Conservation (phyloP, 768 basidiomycete genomes). For the Dioszegia crocea region DNA sequence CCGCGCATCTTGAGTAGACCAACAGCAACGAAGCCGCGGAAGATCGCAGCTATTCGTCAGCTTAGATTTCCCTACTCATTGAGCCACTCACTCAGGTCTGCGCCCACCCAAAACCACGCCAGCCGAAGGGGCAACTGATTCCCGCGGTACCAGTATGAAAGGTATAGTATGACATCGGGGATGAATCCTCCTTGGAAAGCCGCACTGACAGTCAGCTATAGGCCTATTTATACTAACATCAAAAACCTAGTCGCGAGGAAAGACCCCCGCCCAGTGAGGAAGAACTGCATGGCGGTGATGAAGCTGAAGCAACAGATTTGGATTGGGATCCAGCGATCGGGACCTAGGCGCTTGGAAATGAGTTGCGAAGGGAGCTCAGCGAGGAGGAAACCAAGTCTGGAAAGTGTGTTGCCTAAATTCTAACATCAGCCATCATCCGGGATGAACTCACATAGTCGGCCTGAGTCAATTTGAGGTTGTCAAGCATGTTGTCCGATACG, state of each 20-base stretch:
- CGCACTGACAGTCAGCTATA: conserved; percentile 45
- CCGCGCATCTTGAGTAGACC: conserved; percentile 61
- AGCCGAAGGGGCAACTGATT: conserved; percentile 61
- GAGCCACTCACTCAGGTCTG: conserved; percentile 29
- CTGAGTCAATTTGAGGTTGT: conserved; percentile 58
- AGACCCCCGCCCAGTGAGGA: conserved; percentile 56
- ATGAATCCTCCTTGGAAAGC: conserved; percentile 59
- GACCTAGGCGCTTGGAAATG: conserved; percentile 61
- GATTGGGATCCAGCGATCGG: conserved; percentile 56
- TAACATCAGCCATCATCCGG: neutral
- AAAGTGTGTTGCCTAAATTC: conserved; percentile 57
- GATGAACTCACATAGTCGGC: conserved; percentile 38
- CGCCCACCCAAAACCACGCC: conserved; percentile 65
- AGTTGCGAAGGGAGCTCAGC: conserved; percentile 68
- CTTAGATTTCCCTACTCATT: neutral
- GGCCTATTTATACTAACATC: conserved; percentile 10
- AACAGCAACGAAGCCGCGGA: conserved; percentile 63
- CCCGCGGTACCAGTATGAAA: conserved; percentile 62
- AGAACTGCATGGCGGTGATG: conserved; percentile 60
- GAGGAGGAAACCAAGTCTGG: conserved; percentile 51
- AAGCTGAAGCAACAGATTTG: conserved; percentile 55
- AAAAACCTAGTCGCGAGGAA: conserved; percentile 58
- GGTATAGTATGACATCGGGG: conserved; percentile 62
- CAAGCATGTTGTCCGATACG: conserved; percentile 66
- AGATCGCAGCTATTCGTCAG: conserved; percentile 36